phyloP scores from a whole-genome alignment of 305 asterid genomes.

The Rubia tinctorum region DNA sequence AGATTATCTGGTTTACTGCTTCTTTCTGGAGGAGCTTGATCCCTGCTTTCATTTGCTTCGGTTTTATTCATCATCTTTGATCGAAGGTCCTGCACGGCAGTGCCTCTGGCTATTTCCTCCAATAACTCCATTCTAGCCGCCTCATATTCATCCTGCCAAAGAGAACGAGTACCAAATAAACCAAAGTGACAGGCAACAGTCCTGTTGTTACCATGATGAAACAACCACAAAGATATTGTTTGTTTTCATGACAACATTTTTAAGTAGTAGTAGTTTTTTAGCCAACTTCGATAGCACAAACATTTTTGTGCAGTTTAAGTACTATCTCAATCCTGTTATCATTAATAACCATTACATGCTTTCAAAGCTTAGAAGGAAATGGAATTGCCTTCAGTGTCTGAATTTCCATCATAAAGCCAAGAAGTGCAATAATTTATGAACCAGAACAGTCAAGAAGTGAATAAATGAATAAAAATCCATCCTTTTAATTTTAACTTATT shows the following conservation, averaged over 20 bases:
- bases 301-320: not conserved
- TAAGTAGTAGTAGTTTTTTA: not conserved
- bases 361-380: not conserved
- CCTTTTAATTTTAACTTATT: not conserved
- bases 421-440: not conserved
- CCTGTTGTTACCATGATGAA: not conserved
- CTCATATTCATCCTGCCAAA: constrained; percentile 75
- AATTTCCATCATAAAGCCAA: not conserved
- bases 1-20: constrained; percentile 69
- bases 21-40: constrained; percentile 43
- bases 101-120: constrained; percentile 81
- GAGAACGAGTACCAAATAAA: constrained; percentile 18
- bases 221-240: not conserved
- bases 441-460: constrained; percentile 8
- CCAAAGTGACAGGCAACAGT: not conserved
- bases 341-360: not conserved
- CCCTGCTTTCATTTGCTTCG: constrained; percentile 39
- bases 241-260: not conserved
- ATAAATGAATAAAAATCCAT: not conserved
- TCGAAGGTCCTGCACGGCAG: constrained; percentile 64
- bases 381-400: not conserved
- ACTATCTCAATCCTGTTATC: not conserved
- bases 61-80: constrained; percentile 56
- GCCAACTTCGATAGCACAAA: not conserved
- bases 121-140: constrained; percentile 86